Conservation (phyloP, 768 basidiomycete species). For the Boletus sp. region DNA sequence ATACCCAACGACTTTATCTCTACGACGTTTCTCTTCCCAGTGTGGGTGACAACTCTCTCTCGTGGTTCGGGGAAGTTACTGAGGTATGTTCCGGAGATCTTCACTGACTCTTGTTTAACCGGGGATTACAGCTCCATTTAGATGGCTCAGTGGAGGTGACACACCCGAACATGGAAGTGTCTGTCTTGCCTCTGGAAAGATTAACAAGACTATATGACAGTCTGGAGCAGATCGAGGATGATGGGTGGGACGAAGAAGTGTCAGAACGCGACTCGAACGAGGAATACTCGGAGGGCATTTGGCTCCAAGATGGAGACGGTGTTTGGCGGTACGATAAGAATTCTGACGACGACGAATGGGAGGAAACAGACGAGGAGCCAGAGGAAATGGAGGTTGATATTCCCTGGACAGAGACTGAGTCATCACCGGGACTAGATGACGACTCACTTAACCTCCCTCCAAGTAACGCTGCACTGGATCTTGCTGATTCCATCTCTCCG, state of each 20-base stretch:
- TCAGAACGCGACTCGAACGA: slow-evolving; percentile 38
- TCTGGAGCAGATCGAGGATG: slow-evolving; percentile 74
- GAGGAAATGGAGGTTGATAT: slow-evolving; percentile 38
- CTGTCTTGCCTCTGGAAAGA: slow-evolving; percentile 58
- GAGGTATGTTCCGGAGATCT: slow-evolving; percentile 42
- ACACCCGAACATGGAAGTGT: slow-evolving; percentile 53
- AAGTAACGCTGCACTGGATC: slow-evolving; percentile 17
- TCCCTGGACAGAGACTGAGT: slow-evolving; percentile 28
- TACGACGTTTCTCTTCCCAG: slow-evolving; percentile 42
- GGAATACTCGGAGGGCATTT: slow-evolving; percentile 40
- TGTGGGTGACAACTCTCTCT: slow-evolving; percentile 40
- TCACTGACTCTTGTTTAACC: slow-evolving; percentile 5
- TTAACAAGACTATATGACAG: slow-evolving; percentile 79
- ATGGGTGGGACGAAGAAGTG: slow-evolving; percentile 47
- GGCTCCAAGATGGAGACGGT: slow-evolving; percentile 42
- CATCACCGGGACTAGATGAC: slow-evolving; percentile 15
- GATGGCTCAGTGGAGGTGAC: slow-evolving; percentile 74
- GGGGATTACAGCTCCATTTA: slow-evolving; percentile 52
- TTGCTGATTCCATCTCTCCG: slow-evolving; percentile 22
- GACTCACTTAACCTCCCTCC: slow-evolving; percentile 15
- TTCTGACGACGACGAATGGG: slow-evolving; percentile 40
- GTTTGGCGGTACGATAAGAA: slow-evolving; percentile 31
- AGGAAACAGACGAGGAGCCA: slow-evolving; percentile 32
- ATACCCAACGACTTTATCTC: slow-evolving; percentile 37
- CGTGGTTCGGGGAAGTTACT: slow-evolving; percentile 88